These are phyloP conservation scores for Hygrophila difformis DNA, from an alignment of 257 asterid species.

Conservation along the genomic window DNA sequence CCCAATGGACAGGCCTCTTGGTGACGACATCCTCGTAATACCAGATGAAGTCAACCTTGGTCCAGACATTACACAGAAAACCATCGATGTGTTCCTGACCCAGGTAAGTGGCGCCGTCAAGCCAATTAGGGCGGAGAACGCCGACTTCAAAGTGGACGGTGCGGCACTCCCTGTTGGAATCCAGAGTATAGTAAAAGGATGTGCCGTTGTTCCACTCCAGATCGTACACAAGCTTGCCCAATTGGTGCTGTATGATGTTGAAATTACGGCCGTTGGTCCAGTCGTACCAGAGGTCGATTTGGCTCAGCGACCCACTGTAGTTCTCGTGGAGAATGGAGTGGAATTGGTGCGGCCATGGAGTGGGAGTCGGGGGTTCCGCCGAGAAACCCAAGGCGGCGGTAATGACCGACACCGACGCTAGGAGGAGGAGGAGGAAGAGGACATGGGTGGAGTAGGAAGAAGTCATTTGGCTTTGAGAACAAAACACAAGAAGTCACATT, in stretches of 20 bases:
- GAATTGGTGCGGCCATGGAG: too few relatives aligned
- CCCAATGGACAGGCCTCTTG: constrained; percentile 72
- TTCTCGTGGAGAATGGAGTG: too few relatives aligned
- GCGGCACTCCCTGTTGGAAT: constrained; percentile 32
- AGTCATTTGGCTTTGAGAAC: too few relatives aligned
- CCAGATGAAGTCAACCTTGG: constrained; percentile 54
- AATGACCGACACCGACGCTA: too few relatives aligned
- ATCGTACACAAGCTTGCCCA: constrained; percentile 40
- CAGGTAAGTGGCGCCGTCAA: constrained; percentile 61
- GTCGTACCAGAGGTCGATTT: constrained; percentile 81
- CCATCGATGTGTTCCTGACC: constrained; percentile 56
- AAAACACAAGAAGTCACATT: too few relatives aligned
- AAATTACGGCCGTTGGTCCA: constrained; percentile 86
- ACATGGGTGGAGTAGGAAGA: background rate
- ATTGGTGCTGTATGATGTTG: constrained; percentile 68
- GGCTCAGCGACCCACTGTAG: constrained; percentile 11
- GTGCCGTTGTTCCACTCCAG: constrained; percentile 79
- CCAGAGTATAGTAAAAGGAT: constrained; percentile 36
- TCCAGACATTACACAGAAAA: constrained; percentile 72
- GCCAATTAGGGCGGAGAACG: constrained; percentile 74
- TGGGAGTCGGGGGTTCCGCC: too few relatives aligned
- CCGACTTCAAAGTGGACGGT: constrained; percentile 48
- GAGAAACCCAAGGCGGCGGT: too few relatives aligned
- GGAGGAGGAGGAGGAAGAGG: too few relatives aligned
- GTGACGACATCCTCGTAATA: constrained; percentile 72